Conservation (phyloP, 2,329 filamentous ascomycete genomes). For the Curvularia verruculosa region DNA sequence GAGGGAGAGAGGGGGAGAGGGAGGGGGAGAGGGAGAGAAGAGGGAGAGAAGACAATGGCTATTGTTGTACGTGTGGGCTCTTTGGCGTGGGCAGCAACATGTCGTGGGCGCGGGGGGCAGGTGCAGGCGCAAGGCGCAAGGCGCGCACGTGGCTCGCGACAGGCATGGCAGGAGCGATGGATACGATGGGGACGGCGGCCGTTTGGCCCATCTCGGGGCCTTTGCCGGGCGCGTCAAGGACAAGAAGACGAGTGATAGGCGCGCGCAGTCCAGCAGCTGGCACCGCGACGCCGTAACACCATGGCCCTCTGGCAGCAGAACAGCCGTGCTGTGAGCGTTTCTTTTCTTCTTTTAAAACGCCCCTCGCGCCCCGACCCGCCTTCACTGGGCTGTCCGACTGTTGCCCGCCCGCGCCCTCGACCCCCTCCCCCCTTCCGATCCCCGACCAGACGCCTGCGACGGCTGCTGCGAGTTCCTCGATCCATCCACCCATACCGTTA, state of each 20-base stretch:
- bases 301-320: neutral
- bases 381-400: neutral
- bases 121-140: neutral
- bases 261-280: constrained; percentile 10
- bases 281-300: constrained; percentile 13
- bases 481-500: too few relatives aligned
- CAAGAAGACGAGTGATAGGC: constrained; percentile 11
- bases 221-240: neutral
- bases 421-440: neutral
- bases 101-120: too few relatives aligned
- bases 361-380: neutral
- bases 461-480: too few relatives aligned
- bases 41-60: neutral
- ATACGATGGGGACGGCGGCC: neutral
- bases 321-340: neutral
- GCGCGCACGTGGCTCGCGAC: neutral
- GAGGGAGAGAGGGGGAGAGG: neutral
- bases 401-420: neutral
- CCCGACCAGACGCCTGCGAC: neutral
- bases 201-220: neutral
- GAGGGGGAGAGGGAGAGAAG: too few relatives aligned
- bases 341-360: neutral
- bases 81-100: too few relatives aligned
- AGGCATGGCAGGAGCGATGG: neutral
- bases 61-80: neutral